These are phyloP conservation scores for Elsinoe batatas DNA, from an alignment of 2,329 filamentous ascomycete genomes.

Conservation along the genomic window DNA sequence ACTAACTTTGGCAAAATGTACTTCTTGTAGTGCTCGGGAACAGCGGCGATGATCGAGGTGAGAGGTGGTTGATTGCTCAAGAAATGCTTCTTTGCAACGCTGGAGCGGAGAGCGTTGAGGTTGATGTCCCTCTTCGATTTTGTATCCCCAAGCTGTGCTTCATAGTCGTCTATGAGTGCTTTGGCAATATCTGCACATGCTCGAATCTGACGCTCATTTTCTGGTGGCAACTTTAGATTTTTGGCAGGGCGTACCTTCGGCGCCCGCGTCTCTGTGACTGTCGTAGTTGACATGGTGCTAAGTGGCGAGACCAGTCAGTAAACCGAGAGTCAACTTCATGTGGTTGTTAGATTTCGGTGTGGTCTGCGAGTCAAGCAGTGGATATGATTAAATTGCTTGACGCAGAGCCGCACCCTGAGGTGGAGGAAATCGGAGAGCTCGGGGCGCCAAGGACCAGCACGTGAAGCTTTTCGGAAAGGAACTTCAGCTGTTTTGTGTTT, in stretches of 20 bases:
- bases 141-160: constrained; percentile 63
- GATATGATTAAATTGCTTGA: neutral
- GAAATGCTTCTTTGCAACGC: constrained; percentile 86
- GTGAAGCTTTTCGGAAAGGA: constrained; percentile 8
- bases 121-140: constrained; percentile 79
- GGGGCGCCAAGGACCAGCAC: constrained; percentile 8
- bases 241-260: constrained; percentile 51
- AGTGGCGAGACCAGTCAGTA: constrained; percentile 13
- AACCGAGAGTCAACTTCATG: neutral
- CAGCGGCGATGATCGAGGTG: constrained; percentile 93
- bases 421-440: constrained; percentile 3
- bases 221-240: constrained; percentile 67
- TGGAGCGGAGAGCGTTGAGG: constrained; percentile 75
- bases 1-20: constrained; percentile 94
- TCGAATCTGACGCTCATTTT: constrained; percentile 88
- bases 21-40: constrained; percentile 99
- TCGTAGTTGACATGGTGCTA: constrained; percentile 54
- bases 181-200: constrained; percentile 95
- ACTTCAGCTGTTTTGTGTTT: constrained; percentile 9
- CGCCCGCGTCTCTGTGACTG: constrained; percentile 40
- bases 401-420: neutral
- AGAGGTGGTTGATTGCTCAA: constrained; percentile 79
- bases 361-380: neutral
- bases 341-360: neutral
- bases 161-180: constrained; percentile 87